Conservation (phyloP, 345 rosid species). For the Leavenworthia alabamica region DNA sequence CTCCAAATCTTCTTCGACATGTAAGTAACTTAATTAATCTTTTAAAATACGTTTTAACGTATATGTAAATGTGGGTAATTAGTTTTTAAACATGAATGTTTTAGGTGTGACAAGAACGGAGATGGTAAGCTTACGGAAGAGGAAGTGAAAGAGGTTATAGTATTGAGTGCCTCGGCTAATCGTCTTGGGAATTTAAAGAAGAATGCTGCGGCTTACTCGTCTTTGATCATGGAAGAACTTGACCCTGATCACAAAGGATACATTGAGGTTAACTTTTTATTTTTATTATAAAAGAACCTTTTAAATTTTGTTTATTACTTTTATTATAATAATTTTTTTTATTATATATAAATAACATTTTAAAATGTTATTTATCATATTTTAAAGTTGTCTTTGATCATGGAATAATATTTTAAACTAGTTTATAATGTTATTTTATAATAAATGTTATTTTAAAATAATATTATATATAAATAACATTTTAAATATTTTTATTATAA, state of each 20-base stretch:
- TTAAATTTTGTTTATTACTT: too few species aligned
- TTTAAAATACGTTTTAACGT: neutral
- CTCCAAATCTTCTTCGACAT: conserved; percentile 94
- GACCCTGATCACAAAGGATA: conserved; percentile 88
- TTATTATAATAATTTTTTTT: too few species aligned
- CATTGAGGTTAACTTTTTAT: conserved; percentile 86
- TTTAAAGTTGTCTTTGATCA: too few species aligned
- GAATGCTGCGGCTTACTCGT: conserved; percentile 60
- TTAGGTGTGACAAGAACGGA: conserved; percentile 95
- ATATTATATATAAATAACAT: too few species aligned
- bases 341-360: too few species aligned
- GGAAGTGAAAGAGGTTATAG: conserved; percentile 84
- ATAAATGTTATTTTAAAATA: too few species aligned
- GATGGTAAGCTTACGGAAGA: conserved; percentile 84
- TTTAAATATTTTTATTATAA: too few species aligned
- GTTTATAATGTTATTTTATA: too few species aligned
- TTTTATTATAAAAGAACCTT: too few species aligned
- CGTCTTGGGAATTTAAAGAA: conserved; percentile 67
- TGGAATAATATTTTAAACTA: too few species aligned
- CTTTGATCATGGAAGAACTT: conserved; percentile 95
- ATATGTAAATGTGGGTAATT: neutral
- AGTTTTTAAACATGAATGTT: neutral
- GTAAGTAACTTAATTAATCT: conserved; percentile 32
- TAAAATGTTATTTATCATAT: too few species aligned
- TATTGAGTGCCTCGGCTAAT: conserved; percentile 84